Percentiles rank a stretch among this genome's conserved stretches.
These are phyloP conservation scores for Epichloe coenophiala DNA, from an alignment of 2,329 filamentous ascomycete species.

Conservation along the genomic window DNA sequence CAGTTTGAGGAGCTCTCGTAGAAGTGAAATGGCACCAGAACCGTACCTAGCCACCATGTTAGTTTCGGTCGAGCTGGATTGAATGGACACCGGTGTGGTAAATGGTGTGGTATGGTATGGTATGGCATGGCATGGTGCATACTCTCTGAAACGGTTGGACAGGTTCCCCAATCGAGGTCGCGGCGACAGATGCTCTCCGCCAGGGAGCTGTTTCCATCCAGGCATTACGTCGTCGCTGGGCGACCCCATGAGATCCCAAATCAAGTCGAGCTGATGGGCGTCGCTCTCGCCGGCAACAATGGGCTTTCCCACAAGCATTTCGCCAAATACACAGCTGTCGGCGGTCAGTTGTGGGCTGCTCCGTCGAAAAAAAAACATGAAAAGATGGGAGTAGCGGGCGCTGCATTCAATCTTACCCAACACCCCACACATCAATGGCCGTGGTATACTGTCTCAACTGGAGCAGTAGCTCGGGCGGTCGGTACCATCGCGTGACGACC, in stretches of 20 bases:
- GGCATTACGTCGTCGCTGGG: slow-evolving; percentile 90
- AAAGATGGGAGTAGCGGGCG: background rate
- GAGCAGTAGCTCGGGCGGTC: slow-evolving; percentile 82
- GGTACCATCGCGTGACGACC: slow-evolving; percentile 94
- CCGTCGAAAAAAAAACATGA: too few species aligned
- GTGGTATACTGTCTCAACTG: slow-evolving; percentile 88
- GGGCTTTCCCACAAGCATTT: slow-evolving; percentile 90
- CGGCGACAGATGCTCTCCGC: slow-evolving; percentile 61
- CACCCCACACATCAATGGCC: slow-evolving; percentile 96
- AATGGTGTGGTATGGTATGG: background rate
- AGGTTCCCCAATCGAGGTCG: slow-evolving; percentile 51
- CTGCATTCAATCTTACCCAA: slow-evolving; percentile 49
- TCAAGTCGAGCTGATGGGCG: slow-evolving; percentile 77
- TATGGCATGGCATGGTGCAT: slow-evolving; percentile 12
- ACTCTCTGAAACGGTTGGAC: slow-evolving; percentile 61
- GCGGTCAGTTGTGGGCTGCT: slow-evolving; percentile 10
- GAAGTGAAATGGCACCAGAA: slow-evolving; percentile 59
- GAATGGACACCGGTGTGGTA: background rate
- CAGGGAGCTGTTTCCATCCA: slow-evolving; percentile 71
- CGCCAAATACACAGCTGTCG: slow-evolving; percentile 86
- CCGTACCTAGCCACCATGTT: slow-evolving; percentile 36
- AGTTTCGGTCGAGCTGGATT: background rate
- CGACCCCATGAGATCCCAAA: slow-evolving; percentile 83
- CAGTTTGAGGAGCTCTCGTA: slow-evolving; percentile 71
- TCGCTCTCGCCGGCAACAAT: slow-evolving; percentile 87